Base-by-base conservation (phyloP, 345 rosid genomes). In the Lumnitzera littorea region DNA sequence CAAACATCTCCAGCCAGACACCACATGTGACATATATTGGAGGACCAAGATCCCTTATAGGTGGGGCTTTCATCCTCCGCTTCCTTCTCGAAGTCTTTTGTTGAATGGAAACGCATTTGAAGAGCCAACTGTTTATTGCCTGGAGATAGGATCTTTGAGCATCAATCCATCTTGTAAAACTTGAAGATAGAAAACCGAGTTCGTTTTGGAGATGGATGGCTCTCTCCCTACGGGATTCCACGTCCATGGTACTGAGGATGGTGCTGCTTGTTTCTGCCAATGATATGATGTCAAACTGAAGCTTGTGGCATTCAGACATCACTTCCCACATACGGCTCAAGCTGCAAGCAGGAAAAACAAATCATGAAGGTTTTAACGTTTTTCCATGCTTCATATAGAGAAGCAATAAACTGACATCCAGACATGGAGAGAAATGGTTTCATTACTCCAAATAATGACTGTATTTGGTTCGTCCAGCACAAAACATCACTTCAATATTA, bases 301-400 rank as follows among this genome's bases (percentile, higher is more conserved):
- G 87, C 75, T 66, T 78, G 72, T 94, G 97, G 78, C 95, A 94
- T 74, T 90, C 92, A 50, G 63, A 68, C 97, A 90, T 94, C 46
- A 83, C 95, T 70, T 83, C 88, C 99, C 99, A 94, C 97, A 94
- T 94, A 63, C 95, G 84, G 62, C 83, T 80, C 69, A 94, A 73
- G 84, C 99, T 94, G 85, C 57, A 43, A 68, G 57, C 41, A 15
- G 54, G 60, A 36, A 29, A 5, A 57, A 57, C 46, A 57, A 24
- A 57, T 41, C 24, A 46, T 16, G 25, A 11, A 36, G 43, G 43
- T 5, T 36, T 36, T 5, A 4, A 36, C 9, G 7, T 36, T 36
- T 36, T 36, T 36, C 43, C 43, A 4, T 36, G 7, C 7, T 9
- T 36, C 43, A 36, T 36, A 36, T 36, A 36, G 7, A 36, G 10